phyloP scores from a whole-genome alignment of 2,329 filamentous ascomycete genomes.

The Arthrobotrys sinensis region DNA sequence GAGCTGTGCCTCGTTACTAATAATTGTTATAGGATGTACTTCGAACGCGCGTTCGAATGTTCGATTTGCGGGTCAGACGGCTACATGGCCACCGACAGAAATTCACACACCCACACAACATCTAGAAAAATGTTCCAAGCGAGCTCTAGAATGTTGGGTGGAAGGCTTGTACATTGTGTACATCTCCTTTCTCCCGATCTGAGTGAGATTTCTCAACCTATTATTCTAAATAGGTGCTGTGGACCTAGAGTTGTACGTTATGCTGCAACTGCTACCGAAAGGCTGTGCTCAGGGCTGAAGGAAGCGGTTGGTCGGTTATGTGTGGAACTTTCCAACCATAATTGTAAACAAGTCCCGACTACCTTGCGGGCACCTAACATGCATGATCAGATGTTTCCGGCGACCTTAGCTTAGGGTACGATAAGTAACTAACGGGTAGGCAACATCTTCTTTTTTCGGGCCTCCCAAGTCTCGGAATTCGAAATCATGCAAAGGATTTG shows the following conservation, averaged over 20 bases:
- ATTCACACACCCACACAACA: slow-evolving; percentile 4
- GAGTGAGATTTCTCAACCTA: slow-evolving; percentile 26
- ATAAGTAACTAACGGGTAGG: background rate
- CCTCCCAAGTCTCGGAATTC: slow-evolving; percentile 7
- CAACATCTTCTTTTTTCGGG: slow-evolving; percentile 34
- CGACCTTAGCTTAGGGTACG: slow-evolving; percentile 11
- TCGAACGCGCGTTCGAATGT: slow-evolving; percentile 57
- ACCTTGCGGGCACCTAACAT: slow-evolving; percentile 13
- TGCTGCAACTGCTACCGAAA: slow-evolving; percentile 39
- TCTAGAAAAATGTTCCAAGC: slow-evolving; percentile 38
- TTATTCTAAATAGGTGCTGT: slow-evolving; percentile 22
- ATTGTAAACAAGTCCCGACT: slow-evolving; percentile 16
- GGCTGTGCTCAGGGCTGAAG: slow-evolving; percentile 57
- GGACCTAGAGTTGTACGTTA: slow-evolving; percentile 29
- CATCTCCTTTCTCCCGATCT: slow-evolving; percentile 21
- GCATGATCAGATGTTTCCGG: slow-evolving; percentile 39
- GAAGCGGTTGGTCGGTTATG: slow-evolving; percentile 8
- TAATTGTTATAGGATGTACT: slow-evolving; percentile 31
- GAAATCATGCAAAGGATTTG: slow-evolving; percentile 13
- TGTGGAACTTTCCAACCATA: slow-evolving; percentile 27
- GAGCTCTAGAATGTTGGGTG: slow-evolving; percentile 45
- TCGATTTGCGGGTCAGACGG: slow-evolving; percentile 30
- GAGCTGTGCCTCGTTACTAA: slow-evolving; percentile 28
- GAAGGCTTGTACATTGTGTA: slow-evolving; percentile 24
- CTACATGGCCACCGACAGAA: slow-evolving; percentile 26